Conservation (phyloP, 2,329 filamentous ascomycete species). For the Beauveria rudraprayagi region DNA sequence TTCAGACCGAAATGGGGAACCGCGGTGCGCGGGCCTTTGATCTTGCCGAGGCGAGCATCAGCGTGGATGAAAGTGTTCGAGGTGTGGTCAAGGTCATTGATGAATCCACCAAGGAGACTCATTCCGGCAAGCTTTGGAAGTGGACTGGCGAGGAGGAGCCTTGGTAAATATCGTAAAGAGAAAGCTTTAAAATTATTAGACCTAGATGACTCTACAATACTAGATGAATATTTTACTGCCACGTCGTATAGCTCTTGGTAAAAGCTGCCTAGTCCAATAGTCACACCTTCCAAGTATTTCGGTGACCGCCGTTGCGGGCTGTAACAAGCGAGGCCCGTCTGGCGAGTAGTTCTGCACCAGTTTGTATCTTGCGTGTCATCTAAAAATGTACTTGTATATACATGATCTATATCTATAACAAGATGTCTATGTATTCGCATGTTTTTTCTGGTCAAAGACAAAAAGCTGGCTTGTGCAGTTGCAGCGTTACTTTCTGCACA, state of each 20-base stretch:
- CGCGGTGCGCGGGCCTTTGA: slow-evolving; percentile 24
- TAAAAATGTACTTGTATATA: no score
- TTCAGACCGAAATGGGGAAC: slow-evolving; percentile 35
- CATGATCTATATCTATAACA: neutral
- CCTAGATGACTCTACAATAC: no score
- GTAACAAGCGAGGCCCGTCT: no score
- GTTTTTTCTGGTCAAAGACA: neutral
- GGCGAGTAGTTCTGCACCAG: no score
- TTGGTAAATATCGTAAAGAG: neutral
- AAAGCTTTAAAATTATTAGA: no score
- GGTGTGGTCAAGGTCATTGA: slow-evolving; percentile 4
- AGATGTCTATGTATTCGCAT: neutral
- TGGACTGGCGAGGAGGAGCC: neutral
- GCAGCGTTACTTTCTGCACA: slow-evolving; percentile 24
- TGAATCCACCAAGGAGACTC: neutral
- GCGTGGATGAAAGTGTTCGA: slow-evolving; percentile 19
- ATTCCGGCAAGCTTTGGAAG: neutral
- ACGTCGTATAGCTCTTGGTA: no score
- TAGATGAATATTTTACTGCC: no score
- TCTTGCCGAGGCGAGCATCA: slow-evolving; percentile 24
- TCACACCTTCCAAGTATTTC: no score
- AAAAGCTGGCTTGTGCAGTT: neutral
- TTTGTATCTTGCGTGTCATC: no score
- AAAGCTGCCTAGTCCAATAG: no score
- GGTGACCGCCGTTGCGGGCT: no score